Evolutionary conservation across 2,329 filamentous ascomycete genomes (phyloP).

Genomic region (Ophiocordyceps sinensis): DNA sequence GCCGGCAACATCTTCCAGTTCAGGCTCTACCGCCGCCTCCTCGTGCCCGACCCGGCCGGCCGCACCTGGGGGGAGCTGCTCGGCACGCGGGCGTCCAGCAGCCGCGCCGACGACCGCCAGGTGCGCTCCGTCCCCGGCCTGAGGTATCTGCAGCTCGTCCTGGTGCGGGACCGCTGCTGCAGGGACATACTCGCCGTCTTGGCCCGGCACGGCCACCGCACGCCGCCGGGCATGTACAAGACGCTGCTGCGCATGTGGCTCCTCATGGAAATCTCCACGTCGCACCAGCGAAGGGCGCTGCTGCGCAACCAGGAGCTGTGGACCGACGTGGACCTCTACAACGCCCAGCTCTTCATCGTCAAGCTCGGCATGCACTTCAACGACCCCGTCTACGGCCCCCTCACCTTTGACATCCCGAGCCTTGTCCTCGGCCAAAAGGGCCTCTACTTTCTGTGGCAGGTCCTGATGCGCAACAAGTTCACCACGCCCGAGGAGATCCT

Average conservation of each 20-base stretch:
- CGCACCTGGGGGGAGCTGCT: constrained; percentile 20
- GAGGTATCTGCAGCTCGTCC: constrained; percentile 53
- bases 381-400: constrained; percentile 42
- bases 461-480: constrained; percentile 43
- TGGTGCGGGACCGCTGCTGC: constrained; percentile 39
- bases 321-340: constrained; percentile 44
- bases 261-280: constrained; percentile 51
- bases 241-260: constrained; percentile 58
- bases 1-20: constrained; percentile 45
- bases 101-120: constrained; percentile 7
- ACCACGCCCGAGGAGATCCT: constrained; percentile 34
- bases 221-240: constrained; percentile 30
- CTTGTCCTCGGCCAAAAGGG: constrained; percentile 45
- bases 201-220: constrained; percentile 39
- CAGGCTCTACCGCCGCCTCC: constrained; percentile 40
- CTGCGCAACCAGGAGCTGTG: constrained; percentile 40
- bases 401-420: constrained; percentile 33
- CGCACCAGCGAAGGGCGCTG: constrained; percentile 34
- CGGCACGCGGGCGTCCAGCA: not conserved
- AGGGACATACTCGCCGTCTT: constrained; percentile 50
- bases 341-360: constrained; percentile 49
- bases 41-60: constrained; percentile 44
- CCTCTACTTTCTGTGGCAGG: constrained; percentile 40
- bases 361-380: constrained; percentile 60
- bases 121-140: constrained; percentile 45